Percentiles rank a stretch among this genome's conserved stretches.
Conservation (phyloP, 345 rosid species). For the Brassica juncea region DNA sequence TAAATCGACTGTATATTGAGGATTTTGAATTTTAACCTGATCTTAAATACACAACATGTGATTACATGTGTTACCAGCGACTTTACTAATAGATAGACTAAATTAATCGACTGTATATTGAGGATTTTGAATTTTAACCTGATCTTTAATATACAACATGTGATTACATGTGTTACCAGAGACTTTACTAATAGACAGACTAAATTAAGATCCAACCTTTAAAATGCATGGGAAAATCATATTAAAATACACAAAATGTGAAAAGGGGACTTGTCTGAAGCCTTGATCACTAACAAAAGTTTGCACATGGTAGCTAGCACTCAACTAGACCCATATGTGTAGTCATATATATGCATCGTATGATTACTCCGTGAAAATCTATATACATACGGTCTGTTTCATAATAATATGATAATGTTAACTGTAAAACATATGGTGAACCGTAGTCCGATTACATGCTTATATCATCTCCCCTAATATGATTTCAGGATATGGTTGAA, state of each 20-base stretch:
- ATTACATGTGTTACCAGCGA: neutral
- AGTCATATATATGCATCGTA: neutral
- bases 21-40: neutral
- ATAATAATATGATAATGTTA: neutral
- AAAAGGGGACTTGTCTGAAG: neutral
- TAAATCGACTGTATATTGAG: neutral
- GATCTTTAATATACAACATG: neutral
- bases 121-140: neutral
- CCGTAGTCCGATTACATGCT: neutral
- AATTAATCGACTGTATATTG: neutral
- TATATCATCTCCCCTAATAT: neutral
- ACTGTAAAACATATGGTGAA: neutral
- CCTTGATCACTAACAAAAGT: neutral
- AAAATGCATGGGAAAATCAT: neutral
- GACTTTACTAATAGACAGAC: neutral
- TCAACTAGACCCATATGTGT: constrained; percentile 1
- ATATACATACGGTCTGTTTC: neutral
- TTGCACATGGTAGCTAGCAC: constrained; percentile 21
- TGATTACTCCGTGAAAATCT: constrained; percentile 4
- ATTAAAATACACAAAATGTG: neutral
- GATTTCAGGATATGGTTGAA: neutral
- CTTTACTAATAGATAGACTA: neutral
- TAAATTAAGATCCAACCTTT: neutral
- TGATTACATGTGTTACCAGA: neutral
- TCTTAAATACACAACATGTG: neutral